Percentiles rank a stretch among this genome's conserved stretches.
These are phyloP conservation scores for Sonneratia caseolaris DNA, from an alignment of 345 rosid genomes.

Conservation along the genomic window DNA sequence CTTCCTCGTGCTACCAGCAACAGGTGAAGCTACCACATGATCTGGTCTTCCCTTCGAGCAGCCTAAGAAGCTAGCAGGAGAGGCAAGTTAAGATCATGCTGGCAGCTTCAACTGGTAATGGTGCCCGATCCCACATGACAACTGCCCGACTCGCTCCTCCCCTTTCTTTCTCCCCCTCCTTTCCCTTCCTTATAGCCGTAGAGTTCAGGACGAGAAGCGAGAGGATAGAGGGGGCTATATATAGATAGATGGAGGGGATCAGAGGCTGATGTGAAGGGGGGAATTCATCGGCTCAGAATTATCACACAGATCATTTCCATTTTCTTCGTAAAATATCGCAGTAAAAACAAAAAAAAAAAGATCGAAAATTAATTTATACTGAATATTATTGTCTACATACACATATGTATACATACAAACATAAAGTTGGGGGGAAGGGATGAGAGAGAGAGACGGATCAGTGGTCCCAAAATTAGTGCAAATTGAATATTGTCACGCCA, in stretches of 20 bases:
- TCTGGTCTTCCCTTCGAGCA: conserved; percentile 22
- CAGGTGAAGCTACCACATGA: conserved; percentile 20
- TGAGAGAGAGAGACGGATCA: background rate
- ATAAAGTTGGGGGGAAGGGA: no score
- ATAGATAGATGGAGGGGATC: conserved; percentile 15
- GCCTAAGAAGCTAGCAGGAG: background rate
- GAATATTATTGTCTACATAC: no score
- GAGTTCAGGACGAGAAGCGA: conserved; percentile 3
- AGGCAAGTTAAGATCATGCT: conserved; percentile 77
- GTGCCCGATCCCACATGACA: conserved; percentile 27
- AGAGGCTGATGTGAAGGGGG: conserved; percentile 1
- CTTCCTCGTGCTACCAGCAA: conserved; percentile 11
- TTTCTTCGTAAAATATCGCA: background rate
- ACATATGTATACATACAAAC: no score
- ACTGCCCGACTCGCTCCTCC: background rate
- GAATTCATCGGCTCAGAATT: background rate
- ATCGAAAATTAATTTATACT: no score
- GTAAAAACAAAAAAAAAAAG: no score
- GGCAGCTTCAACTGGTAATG: conserved; percentile 98
- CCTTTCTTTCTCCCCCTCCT: background rate
- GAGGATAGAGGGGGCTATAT: conserved; percentile 9
- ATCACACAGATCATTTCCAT: background rate
- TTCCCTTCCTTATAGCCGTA: background rate
- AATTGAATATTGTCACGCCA: conserved; percentile 50
- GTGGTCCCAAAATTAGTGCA: background rate